These are phyloP conservation scores for Saccharomycopsis amapae DNA, from an alignment of 805 yeast species.

Conservation along the genomic window DNA sequence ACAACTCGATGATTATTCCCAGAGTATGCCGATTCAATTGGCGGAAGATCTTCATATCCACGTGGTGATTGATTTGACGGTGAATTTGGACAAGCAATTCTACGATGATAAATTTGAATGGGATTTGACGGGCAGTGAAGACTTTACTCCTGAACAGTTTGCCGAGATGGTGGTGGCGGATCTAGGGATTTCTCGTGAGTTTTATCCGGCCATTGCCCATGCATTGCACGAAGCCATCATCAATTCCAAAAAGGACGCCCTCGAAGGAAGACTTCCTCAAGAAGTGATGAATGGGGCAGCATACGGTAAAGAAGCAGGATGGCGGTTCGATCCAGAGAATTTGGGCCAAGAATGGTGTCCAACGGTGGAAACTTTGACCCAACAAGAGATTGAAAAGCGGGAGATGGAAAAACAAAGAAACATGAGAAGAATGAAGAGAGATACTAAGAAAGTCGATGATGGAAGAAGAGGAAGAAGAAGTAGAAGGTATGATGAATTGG, in stretches of 20 bases:
- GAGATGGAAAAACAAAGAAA: conserved; percentile 93
- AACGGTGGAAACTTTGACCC: conserved; percentile 73
- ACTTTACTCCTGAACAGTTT: conserved; percentile 72
- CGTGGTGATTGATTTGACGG: conserved; percentile 73
- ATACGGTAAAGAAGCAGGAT: conserved; percentile 54
- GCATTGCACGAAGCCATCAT: conserved; percentile 75
- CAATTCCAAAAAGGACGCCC: conserved; percentile 71
- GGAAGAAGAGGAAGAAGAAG: conserved; percentile 28
- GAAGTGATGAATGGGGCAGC: conserved; percentile 53
- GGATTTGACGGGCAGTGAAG: conserved; percentile 51
- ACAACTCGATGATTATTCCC: conserved; percentile 64
- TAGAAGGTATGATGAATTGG: conserved; percentile 47
- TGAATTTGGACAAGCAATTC: conserved; percentile 73
- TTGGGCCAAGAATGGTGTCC: conserved; percentile 87
- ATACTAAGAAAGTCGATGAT: conserved; percentile 61
- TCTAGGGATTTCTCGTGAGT: conserved; percentile 77
- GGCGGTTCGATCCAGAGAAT: conserved; percentile 66
- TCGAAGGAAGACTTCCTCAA: conserved; percentile 56
- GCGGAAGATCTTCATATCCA: conserved; percentile 63
- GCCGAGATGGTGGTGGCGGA: conserved; percentile 79
- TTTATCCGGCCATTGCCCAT: conserved; percentile 82
- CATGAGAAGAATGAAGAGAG: conserved; percentile 86
- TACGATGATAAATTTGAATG: conserved; percentile 93
- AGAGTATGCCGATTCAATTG: conserved; percentile 52
- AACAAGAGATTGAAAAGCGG: conserved; percentile 89